phyloP scores from a whole-genome alignment of 352 stramenopile genomes.

The Phytophthora sp. region DNA sequence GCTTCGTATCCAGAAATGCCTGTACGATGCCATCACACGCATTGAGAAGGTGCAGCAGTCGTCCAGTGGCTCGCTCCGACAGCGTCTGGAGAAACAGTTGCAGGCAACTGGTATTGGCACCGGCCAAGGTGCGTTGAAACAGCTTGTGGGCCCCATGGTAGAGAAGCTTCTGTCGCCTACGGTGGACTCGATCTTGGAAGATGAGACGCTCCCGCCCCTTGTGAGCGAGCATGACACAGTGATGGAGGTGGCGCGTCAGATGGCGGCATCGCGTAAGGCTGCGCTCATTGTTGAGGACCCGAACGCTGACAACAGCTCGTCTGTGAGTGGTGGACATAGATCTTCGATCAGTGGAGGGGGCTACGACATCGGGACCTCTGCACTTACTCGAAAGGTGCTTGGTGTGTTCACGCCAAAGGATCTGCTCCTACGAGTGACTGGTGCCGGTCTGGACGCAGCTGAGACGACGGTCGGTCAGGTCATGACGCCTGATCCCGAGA shows the following conservation, averaged over 20 bases:
- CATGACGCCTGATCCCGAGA: slow-evolving; percentile 97
- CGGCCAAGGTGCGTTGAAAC: slow-evolving; percentile 69
- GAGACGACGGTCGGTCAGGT: slow-evolving; percentile 92
- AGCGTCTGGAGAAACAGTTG: slow-evolving; percentile 82
- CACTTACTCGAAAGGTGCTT: slow-evolving; percentile 71
- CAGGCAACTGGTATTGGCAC: slow-evolving; percentile 64
- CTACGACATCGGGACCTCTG: slow-evolving; percentile 52
- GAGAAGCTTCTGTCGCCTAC: slow-evolving; percentile 88
- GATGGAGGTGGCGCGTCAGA: slow-evolving; percentile 87
- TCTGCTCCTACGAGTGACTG: slow-evolving; percentile 95
- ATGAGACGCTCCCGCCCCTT: slow-evolving; percentile 78
- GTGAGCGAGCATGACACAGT: slow-evolving; percentile 80
- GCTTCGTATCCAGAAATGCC: slow-evolving; percentile 98
- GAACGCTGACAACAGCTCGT: slow-evolving; percentile 46
- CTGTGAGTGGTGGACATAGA: slow-evolving; percentile 41
- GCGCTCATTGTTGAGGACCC: slow-evolving; percentile 82
- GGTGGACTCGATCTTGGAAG: slow-evolving; percentile 81
- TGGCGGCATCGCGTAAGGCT: slow-evolving; percentile 83
- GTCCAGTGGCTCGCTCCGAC: slow-evolving; percentile 71
- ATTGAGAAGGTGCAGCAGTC: slow-evolving; percentile 92
- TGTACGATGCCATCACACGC: slow-evolving; percentile 98
- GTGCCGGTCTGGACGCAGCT: slow-evolving; percentile 90
- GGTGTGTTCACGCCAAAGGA: slow-evolving; percentile 99
- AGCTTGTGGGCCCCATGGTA: slow-evolving; percentile 84
- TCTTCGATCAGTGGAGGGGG: slow-evolving; percentile 44